Base-by-base conservation (phyloP, 106 monocot genomes). In the Triglochin maritima region DNA sequence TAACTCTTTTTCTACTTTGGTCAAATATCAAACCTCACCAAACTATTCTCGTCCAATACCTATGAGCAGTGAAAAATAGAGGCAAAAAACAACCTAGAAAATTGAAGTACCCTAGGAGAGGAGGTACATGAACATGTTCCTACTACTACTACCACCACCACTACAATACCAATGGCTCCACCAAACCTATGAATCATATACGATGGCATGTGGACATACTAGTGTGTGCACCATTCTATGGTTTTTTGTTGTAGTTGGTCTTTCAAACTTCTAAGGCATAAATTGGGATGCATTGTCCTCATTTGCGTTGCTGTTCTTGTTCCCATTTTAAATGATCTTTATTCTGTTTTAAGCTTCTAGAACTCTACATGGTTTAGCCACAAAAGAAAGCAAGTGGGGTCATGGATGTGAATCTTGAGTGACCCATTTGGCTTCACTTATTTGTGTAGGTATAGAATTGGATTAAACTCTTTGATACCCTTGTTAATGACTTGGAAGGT, bases 141-240 rank as follows among this genome's bases (percentile, higher is more conserved):
- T 11, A 29, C 29, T 29, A 29, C 29, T 29, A 29, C 55, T 11
- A 29, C 29, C 1, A 29, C 29, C 1, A 29, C 55, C 14, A 55
- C 55, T 55, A n/a, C 55, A 9, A 55, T n/a, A 55, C 55, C 10
- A 12, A 55, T 55, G 55, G 10, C 55, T 55, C 55, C 55, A 55
- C 55, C 55, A 55, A 55, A 55, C 55, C 55, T n/a, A 55, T 55
- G 13, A 55, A 55, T 29, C 55, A 55, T 55, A 55, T 55, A 29
- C 29, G 0, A 29, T 29, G 29, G 10, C 10, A 55, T 46, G 62
- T 12, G 7, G 43, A 44, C 41, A 44, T 62, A 3, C 49, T 3
- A 8, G 5, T 3, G 49, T 64, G 47, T 6, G 9, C 16, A 48
- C 12, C 12, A 47, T 63, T 16, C 63, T 7, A 64, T 13, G 63